Base-by-base conservation (phyloP, 2,329 filamentous ascomycete genomes). In the Cercospora sp. region DNA sequence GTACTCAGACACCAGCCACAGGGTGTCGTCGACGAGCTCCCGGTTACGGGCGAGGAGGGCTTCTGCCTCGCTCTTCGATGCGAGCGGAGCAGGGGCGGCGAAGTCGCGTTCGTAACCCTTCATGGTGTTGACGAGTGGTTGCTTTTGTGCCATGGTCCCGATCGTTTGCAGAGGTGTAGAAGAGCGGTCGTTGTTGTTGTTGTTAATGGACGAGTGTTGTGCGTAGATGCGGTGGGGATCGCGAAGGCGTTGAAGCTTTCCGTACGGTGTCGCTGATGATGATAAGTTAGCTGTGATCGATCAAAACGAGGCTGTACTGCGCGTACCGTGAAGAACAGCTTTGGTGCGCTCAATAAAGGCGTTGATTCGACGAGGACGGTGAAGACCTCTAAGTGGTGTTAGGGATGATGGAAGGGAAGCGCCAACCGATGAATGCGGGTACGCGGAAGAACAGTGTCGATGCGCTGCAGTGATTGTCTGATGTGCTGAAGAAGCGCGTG, bases 1-100 rank as follows among this genome's bases (percentile, higher is more conserved):
- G n/a, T 36, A 59, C 55, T 59, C 55, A 12, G 55, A 33, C 7
- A 59, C 55, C 8, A 59, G 55, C 55, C 55, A 59, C 55, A 59
- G 55, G 30, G 55, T 36, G 16, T 59, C 55, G 55, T 33, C 55
- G 30, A 59, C 18, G 10, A 59, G 55, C n/a, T 59, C 55, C 5
- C 55, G 55, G n/a, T 59, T 59, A 30, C 55, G 55, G 5, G 55
- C 55, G 31, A 59, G 55, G n/a, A 59, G 18, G 55, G 5, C 26
- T 18, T 59, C 28, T 28, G 55, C 55, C 18, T 59, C 55, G 31
- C 18, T 18, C 31, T 36, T 59, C 28, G 28, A 36, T 30, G 16
- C 3, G n/a, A 59, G 55, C n/a, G 55, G 55, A 59, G 55, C 55
- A 10, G 55, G 55, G 4, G 55, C 31, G 16, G 55, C 55, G 28